Base-by-base conservation (phyloP, 2,329 filamentous ascomycete species). In the Immersiporthe knoxdaviesiana region DNA sequence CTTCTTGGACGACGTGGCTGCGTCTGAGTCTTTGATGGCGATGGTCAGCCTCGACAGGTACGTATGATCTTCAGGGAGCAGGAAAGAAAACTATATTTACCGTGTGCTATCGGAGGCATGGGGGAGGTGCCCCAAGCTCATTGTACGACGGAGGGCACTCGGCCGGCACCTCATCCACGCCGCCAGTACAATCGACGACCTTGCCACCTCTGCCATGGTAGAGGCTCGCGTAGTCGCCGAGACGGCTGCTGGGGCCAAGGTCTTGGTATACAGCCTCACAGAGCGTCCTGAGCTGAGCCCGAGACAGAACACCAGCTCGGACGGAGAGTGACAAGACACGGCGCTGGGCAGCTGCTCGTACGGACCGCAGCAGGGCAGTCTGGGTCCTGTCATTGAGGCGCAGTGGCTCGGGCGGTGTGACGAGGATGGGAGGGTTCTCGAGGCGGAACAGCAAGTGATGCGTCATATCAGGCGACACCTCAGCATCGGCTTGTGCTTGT, bases 361-460 rank as follows among this genome's bases (percentile, higher is more conserved):
- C 30, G 16, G 66, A 68, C n/a, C 61, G 37, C 59, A 70, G n/a
- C 32, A 63, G 12, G n/a, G 66, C 61, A 35, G 47, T 59, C 63
- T 70, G 66, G 37, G 64, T 32, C 30, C 66, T 70, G 24, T 70
- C 65, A 27, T 68, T 66, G 2, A 61, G 66, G 24, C 63, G 66
- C 10, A 70, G 41, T 35, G 66, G 66, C 10, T 59, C 35, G 12
- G 21, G 37, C 21, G 54, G 64, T 41, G 32, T 44, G 16, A 66
- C 32, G 16, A 66, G 30, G 18, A 39, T 24, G 18, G 54, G 37
- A 44, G 39, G 39, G 11, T 24, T 32, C 21, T 52, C n/a, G 8
- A 66, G 24, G 16, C 32, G 39, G 27, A 66, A 60, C 4, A 39
- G 18, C 64, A 66, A 32, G 56, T 24, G 14, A 6, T 27, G 50